Percentiles rank a stretch among this genome's conserved stretches.
These are phyloP conservation scores for Lathyrus sativus DNA, from an alignment of 306 rosid species.

Conservation along the genomic window DNA sequence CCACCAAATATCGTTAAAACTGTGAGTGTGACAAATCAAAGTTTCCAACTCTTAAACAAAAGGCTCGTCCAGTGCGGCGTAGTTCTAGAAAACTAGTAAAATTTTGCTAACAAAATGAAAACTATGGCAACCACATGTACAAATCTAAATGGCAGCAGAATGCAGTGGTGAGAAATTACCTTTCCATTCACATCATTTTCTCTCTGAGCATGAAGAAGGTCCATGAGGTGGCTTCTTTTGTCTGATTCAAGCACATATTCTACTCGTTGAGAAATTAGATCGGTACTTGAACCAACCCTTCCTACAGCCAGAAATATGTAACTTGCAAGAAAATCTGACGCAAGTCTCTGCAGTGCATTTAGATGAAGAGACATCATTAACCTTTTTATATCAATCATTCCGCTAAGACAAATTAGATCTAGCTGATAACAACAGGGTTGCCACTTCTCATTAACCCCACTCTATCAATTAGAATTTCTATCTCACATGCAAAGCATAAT, in stretches of 20 bases:
- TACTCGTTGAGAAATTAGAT: conserved; percentile 90
- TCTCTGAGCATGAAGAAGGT: conserved; percentile 95
- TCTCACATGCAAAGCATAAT: conserved; percentile 24
- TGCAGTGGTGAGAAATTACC: conserved; percentile 50
- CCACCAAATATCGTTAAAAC: conserved; percentile 32
- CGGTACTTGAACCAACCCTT: conserved; percentile 98
- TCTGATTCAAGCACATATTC: conserved; percentile 88
- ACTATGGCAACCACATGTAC: conserved; percentile 6
- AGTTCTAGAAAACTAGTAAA: conserved; percentile 14
- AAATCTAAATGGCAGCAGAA: conserved; percentile 25
- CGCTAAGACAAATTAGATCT: conserved; percentile 34
- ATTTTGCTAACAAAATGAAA: conserved; percentile 18
- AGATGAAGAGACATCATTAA: conserved; percentile 25
- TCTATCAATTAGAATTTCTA: conserved; percentile 30
- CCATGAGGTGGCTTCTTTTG: conserved; percentile 96
- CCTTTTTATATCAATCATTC: conserved; percentile 11
- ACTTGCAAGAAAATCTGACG: conserved; percentile 84
- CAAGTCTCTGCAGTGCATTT: conserved; percentile 76
- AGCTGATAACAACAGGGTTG: conserved; percentile 29
- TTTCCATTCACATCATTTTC: conserved; percentile 69
- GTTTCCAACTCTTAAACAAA: conserved; percentile 9
- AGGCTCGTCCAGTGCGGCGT: conserved; percentile 5
- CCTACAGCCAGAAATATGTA: conserved; percentile 94
- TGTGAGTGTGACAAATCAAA: conserved; percentile 26
- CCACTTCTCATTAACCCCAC: conserved; percentile 25